These are phyloP conservation scores for Ophiostoma fasciatum DNA, from an alignment of 2,329 filamentous ascomycete genomes.

Conservation along the genomic window DNA sequence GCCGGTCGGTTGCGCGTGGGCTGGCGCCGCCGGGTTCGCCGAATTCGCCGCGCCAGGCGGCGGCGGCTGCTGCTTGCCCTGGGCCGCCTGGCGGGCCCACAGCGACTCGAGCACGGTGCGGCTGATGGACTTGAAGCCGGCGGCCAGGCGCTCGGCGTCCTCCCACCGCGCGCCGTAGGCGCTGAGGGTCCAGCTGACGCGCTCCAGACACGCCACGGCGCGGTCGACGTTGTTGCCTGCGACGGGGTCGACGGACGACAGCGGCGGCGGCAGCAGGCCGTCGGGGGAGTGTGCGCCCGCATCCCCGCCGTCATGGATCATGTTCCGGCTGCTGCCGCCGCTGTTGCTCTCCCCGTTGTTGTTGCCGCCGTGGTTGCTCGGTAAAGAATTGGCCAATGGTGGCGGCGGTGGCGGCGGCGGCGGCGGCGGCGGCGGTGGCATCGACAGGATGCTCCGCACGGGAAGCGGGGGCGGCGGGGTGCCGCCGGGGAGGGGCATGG, in stretches of 20 bases:
- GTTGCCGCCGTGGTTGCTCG: too few species aligned
- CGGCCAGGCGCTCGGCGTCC: slow-evolving; percentile 36
- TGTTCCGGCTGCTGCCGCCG: slow-evolving; percentile 9
- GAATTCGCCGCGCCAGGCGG: too few species aligned
- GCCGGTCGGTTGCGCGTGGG: not conserved
- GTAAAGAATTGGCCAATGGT: too few species aligned
- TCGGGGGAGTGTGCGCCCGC: too few species aligned
- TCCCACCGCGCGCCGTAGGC: slow-evolving; percentile 47
- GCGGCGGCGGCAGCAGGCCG: not conserved
- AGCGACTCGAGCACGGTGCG: slow-evolving; percentile 29
- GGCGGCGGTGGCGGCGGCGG: slow-evolving; percentile 4
- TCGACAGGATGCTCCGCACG: slow-evolving; percentile 18
- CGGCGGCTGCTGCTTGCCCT: slow-evolving; percentile 11
- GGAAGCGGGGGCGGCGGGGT: slow-evolving; percentile 39
- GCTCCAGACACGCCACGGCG: slow-evolving; percentile 39
- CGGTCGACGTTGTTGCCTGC: slow-evolving; percentile 36
- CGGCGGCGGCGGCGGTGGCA: too few species aligned
- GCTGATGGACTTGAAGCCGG: slow-evolving; percentile 37
- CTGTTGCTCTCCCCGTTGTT: slow-evolving; percentile 4
- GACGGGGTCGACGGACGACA: slow-evolving; percentile 1
- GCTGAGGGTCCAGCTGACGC: slow-evolving; percentile 36
- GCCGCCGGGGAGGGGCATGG: slow-evolving; percentile 28
- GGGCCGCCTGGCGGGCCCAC: slow-evolving; percentile 22
- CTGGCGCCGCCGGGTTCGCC: too few species aligned
- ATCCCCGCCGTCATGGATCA: too few species aligned